Percentiles rank a stretch among this genome's conserved stretches.
Evolutionary conservation across 2,329 filamentous ascomycete genomes (phyloP).

Genomic region (Ceratocystis smalleyi): DNA sequence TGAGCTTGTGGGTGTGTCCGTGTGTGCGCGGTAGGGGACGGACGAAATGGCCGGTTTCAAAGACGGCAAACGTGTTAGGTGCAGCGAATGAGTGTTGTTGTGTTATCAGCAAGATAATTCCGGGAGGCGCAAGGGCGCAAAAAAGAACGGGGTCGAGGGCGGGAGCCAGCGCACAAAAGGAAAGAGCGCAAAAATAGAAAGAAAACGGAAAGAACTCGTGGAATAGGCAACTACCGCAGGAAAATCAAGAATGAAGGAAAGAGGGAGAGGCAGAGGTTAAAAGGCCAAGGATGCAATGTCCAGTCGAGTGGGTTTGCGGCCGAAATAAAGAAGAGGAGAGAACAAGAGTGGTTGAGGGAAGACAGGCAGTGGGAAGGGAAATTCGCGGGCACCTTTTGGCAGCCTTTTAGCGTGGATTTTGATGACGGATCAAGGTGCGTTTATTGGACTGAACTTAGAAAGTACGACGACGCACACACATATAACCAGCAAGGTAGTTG

Average conservation of each 20-base stretch:
- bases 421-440: slow-evolving; percentile 4
- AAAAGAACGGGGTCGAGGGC: neutral
- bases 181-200: neutral
- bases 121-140: neutral
- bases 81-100: neutral
- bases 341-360: neutral
- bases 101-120: neutral
- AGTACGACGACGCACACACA: neutral
- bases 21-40: too few species aligned
- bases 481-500: slow-evolving; percentile 1
- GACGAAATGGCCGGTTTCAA: neutral
- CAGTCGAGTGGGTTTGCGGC: neutral
- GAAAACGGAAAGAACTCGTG: neutral
- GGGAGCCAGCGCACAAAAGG: neutral
- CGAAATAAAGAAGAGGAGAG: neutral
- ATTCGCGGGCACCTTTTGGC: neutral
- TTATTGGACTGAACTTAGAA: slow-evolving; percentile 1
- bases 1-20: neutral
- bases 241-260: neutral
- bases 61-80: neutral
- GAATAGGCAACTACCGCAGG: neutral
- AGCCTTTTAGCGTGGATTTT: slow-evolving; percentile 3
- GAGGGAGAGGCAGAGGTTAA: neutral
- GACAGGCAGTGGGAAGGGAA: neutral
- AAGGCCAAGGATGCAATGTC: neutral